Percentiles rank a stretch among this genome's conserved stretches.
These are phyloP conservation scores for Picea abies DNA, from an alignment of 83 land plant genomes.

Conservation along the genomic window DNA sequence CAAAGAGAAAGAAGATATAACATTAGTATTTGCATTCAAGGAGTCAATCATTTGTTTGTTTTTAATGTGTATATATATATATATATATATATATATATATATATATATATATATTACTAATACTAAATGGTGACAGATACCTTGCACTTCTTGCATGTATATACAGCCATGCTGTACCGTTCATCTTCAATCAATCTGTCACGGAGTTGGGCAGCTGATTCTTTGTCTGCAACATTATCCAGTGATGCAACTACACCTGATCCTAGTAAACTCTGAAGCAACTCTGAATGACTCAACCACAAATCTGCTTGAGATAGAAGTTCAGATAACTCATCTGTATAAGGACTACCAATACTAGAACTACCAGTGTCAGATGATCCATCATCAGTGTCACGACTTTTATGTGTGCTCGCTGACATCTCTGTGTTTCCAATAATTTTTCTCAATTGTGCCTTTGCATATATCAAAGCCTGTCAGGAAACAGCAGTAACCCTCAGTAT, in stretches of 20 bases:
- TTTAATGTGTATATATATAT: background rate
- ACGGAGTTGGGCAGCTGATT: conserved; percentile 83
- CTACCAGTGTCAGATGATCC: conserved; percentile 70
- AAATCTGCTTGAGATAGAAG: conserved; percentile 73
- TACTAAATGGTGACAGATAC: conserved; percentile 27
- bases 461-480: conserved; percentile 64
- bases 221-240: conserved; percentile 85
- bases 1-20: background rate
- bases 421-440: conserved; percentile 72
- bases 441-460: conserved; percentile 68
- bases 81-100: background rate
- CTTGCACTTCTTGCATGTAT: conserved; percentile 97
- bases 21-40: background rate
- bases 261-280: conserved; percentile 92
- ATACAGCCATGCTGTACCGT: conserved; percentile 95
- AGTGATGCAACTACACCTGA: conserved; percentile 88
- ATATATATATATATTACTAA: background rate
- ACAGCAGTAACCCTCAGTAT: background rate
- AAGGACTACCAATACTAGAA: conserved; percentile 55
- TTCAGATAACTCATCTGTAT: conserved; percentile 65
- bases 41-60: background rate
- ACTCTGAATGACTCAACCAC: conserved; percentile 95
- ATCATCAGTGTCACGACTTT: conserved; percentile 61
- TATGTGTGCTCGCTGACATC: conserved; percentile 40
- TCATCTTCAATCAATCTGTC: conserved; percentile 90